Conservation (phyloP, 106 monocot genomes). For the Apostasia ramifera region DNA sequence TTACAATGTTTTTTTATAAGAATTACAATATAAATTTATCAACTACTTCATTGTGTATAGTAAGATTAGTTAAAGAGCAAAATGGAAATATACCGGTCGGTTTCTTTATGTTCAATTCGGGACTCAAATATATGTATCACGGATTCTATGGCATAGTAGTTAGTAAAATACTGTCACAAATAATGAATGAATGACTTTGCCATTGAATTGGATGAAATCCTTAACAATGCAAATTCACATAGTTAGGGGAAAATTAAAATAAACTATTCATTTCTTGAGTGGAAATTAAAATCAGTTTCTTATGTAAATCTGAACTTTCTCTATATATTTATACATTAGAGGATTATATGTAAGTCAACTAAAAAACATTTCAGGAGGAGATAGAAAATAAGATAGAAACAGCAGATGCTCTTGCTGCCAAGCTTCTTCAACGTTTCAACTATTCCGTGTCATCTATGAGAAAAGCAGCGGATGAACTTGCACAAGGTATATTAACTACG, state of each 20-base stretch:
- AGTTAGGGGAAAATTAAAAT: background rate
- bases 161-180: no score
- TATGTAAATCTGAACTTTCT: background rate
- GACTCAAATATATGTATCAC: no score
- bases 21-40: no score
- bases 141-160: no score
- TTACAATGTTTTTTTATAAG: no score
- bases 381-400: slow-evolving; percentile 93
- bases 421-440: slow-evolving; percentile 84
- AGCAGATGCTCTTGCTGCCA: slow-evolving; percentile 73
- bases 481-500: slow-evolving; percentile 44
- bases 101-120: no score
- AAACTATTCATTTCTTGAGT: background rate
- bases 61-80: no score
- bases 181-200: no score
- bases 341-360: background rate
- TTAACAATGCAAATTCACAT: no score
- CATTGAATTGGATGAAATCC: no score
- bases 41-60: no score
- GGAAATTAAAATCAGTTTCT: background rate
- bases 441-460: slow-evolving; percentile 75
- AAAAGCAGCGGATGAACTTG: slow-evolving; percentile 49
- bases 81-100: no score
- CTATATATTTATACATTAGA: background rate
- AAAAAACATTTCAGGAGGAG: slow-evolving; percentile 50